A percentile compares a stretch with the other conserved stretches of the same genome.
Evolutionary conservation across 2,329 filamentous ascomycete species (phyloP).

Genomic region (Elsinoe arachidis): DNA sequence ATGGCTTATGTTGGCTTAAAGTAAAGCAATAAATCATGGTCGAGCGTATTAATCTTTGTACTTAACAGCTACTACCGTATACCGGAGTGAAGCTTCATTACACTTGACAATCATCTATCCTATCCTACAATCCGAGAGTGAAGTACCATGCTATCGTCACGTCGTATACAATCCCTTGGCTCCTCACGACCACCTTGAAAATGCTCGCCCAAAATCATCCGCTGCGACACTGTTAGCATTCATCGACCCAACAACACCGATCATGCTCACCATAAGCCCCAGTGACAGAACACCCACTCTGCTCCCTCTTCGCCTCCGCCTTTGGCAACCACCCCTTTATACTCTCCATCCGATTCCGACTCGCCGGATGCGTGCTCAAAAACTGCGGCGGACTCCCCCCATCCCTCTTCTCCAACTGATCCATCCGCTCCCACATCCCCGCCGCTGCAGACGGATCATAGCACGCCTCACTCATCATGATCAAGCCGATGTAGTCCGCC

Average conservation of each 20-base stretch:
- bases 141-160: not conserved
- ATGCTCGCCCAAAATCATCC: slow-evolving; percentile 3
- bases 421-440: slow-evolving; percentile 47
- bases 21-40: no score
- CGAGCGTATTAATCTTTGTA: not conserved
- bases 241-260: not conserved
- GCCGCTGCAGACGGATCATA: slow-evolving; percentile 62
- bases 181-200: not conserved
- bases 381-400: slow-evolving; percentile 55
- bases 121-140: not conserved
- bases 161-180: not conserved
- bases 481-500: slow-evolving; percentile 70
- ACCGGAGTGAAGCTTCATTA: no score
- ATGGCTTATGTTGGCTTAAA: no score
- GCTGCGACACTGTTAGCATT: not conserved
- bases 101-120: not conserved
- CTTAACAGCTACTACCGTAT: not conserved
- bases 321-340: slow-evolving; percentile 51
- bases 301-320: slow-evolving; percentile 31
- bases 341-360: slow-evolving; percentile 55
- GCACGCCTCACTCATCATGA: slow-evolving; percentile 77
- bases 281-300: slow-evolving; percentile 13
- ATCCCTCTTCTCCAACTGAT: slow-evolving; percentile 51
- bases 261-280: slow-evolving; percentile 14
- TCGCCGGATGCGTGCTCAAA: slow-evolving; percentile 68